A percentile compares a stretch with the other conserved stretches of the same genome.
Conservation (phyloP, 768 basidiomycete genomes). For the Exsudoporus frostii region DNA sequence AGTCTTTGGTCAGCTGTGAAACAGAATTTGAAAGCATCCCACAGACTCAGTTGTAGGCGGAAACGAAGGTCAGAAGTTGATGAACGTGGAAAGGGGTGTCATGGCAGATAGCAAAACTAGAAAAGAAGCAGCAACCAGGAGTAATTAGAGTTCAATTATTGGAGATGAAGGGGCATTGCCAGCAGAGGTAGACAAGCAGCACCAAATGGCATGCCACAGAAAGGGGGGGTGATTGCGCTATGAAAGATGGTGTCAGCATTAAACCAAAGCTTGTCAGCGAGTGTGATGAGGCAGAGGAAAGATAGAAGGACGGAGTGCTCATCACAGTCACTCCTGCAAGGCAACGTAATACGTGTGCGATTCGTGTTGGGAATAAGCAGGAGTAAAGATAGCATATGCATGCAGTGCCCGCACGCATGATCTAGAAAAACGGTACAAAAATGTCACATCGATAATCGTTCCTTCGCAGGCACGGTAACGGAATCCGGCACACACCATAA, state of each 20-base stretch:
- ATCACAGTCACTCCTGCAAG: constrained; percentile 13
- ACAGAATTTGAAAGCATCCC: constrained; percentile 9
- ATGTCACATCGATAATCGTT: constrained; percentile 12
- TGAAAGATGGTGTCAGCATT: constrained; percentile 1
- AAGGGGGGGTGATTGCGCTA: background rate
- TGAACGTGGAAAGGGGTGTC: constrained; percentile 3
- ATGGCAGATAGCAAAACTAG: constrained; percentile 1
- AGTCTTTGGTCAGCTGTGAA: background rate
- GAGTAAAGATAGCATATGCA: constrained; percentile 22
- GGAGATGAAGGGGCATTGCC: constrained; percentile 22
- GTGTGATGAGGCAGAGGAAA: background rate
- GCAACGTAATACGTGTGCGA: constrained; percentile 21
- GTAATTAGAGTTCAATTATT: constrained; percentile 26
- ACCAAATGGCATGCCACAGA: constrained; percentile 6
- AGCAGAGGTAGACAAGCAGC: constrained; percentile 7
- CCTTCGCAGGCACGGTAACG: constrained; percentile 14
- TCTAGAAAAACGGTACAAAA: constrained; percentile 12
- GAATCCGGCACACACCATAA: constrained; percentile 7
- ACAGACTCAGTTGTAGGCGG: background rate
- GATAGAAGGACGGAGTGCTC: constrained; percentile 13
- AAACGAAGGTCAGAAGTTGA: constrained; percentile 2
- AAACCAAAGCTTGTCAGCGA: constrained; percentile 20
- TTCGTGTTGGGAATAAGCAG: constrained; percentile 16
- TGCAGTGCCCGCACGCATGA: constrained; percentile 19
- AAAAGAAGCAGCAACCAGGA: constrained; percentile 1